Evolutionary conservation across 2,329 filamentous ascomycete species (phyloP).

Genomic region (Lasiodiplodia gonubiensis): DNA sequence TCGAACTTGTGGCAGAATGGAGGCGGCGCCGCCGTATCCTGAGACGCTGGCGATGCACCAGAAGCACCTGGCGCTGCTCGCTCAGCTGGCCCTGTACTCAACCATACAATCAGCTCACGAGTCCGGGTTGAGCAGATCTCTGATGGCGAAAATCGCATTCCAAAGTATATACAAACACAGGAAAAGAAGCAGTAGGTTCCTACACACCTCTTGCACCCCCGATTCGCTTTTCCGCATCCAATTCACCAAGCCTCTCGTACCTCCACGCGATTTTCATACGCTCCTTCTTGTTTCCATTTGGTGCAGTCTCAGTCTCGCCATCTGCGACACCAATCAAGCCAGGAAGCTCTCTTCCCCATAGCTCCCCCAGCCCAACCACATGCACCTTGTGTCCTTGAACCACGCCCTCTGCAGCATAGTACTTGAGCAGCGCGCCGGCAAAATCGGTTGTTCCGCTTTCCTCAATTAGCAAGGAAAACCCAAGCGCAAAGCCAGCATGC

Average conservation of each 20-base stretch:
- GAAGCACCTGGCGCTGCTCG: neutral
- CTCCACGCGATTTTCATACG: conserved; percentile 99
- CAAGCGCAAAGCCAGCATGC: conserved; percentile 82
- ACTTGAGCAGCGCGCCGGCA: conserved; percentile 79
- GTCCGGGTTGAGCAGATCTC: neutral
- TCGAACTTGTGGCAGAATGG: conserved; percentile 60
- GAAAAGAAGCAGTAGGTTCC: conserved; percentile 19
- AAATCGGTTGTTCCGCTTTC: conserved; percentile 96
- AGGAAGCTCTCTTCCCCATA: conserved; percentile 84
- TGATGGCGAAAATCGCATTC: conserved; percentile 10
- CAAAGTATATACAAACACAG: conserved; percentile 29
- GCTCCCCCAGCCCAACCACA: conserved; percentile 77
- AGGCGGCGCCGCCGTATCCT: conserved; percentile 33
- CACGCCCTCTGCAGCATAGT: conserved; percentile 91
- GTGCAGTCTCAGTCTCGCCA: conserved; percentile 40
- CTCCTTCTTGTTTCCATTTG: conserved; percentile 57
- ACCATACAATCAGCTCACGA: conserved; percentile 30
- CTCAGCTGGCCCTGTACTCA: conserved; percentile 22
- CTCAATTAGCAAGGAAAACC: conserved; percentile 79
- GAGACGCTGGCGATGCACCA: conserved; percentile 15
- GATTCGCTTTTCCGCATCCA: conserved; percentile 58
- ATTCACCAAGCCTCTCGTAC: conserved; percentile 83
- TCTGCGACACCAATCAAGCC: conserved; percentile 65
- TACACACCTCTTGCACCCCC: conserved; percentile 65
- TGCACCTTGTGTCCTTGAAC: conserved; percentile 90